Conservation (phyloP, 2,329 filamentous ascomycete genomes). For the Sclerotinia spermophila region DNA sequence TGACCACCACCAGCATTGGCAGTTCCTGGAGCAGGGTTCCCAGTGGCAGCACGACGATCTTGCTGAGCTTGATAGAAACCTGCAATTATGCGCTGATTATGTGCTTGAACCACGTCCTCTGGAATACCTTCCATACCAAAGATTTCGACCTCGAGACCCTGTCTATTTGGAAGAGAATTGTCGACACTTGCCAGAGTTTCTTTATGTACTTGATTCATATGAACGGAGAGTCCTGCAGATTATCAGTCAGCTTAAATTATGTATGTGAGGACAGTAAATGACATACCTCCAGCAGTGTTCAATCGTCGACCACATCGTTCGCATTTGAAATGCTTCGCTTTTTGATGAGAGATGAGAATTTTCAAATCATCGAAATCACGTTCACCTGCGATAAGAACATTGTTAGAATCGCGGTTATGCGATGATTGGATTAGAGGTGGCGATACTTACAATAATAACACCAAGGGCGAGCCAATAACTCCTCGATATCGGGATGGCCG, state of each 20-base stretch:
- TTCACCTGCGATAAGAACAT: slow-evolving; percentile 58
- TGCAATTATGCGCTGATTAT: slow-evolving; percentile 81
- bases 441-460: slow-evolving; percentile 82
- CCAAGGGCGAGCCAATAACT: slow-evolving; percentile 84
- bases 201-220: slow-evolving; percentile 99
- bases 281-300: slow-evolving; percentile 88
- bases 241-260: slow-evolving; percentile 14
- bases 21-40: slow-evolving; percentile 70
- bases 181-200: slow-evolving; percentile 83
- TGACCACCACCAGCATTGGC: slow-evolving; percentile 55
- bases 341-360: slow-evolving; percentile 94
- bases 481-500: slow-evolving; percentile 79
- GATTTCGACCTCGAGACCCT: slow-evolving; percentile 87
- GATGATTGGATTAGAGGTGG: slow-evolving; percentile 8
- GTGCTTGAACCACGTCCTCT: slow-evolving; percentile 74
- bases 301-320: slow-evolving; percentile 82
- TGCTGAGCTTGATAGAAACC: slow-evolving; percentile 83
- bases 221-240: slow-evolving; percentile 76
- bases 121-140: slow-evolving; percentile 98
- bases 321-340: slow-evolving; percentile 99
- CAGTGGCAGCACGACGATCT: slow-evolving; percentile 75
- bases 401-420: not conserved
- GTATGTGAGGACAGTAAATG: not conserved
- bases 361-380: slow-evolving; percentile 97
- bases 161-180: slow-evolving; percentile 83